Percentiles rank a stretch among this genome's conserved stretches.
Evolutionary conservation across 2,329 filamentous ascomycete genomes (phyloP).

Genomic region (Phoma sp.): DNA sequence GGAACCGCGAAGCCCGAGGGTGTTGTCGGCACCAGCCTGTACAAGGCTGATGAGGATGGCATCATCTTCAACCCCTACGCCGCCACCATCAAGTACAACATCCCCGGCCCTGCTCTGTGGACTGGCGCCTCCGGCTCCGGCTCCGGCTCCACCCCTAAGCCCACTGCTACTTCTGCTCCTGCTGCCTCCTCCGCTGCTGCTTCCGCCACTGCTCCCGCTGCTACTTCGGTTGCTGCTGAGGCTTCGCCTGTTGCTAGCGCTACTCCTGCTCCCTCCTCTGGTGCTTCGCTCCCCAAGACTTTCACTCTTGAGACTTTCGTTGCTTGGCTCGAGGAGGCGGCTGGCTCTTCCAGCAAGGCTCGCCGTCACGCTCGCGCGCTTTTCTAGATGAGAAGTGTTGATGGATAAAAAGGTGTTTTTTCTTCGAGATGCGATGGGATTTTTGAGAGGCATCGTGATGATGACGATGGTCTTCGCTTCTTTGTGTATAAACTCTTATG

Average conservation of each 20-base stretch:
- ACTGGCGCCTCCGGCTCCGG: conserved; percentile 25
- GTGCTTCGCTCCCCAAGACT: conserved; percentile 30
- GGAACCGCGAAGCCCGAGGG: conserved; percentile 55
- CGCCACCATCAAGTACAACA: conserved; percentile 44
- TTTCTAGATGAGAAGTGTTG: conserved; percentile 9
- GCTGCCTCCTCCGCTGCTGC: conserved; percentile 18
- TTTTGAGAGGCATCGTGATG: no score
- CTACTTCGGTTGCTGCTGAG: conserved; percentile 12
- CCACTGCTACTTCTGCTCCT: conserved; percentile 15
- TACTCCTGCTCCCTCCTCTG: conserved; percentile 21
- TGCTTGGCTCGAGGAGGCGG: conserved; percentile 39
- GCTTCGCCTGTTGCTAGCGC: conserved; percentile 11
- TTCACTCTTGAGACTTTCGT: conserved; percentile 46
- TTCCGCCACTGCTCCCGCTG: conserved; percentile 7
- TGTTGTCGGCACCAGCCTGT: conserved; percentile 58
- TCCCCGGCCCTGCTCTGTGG: conserved; percentile 53
- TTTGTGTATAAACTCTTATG: no score
- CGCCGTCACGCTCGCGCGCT: conserved; percentile 39
- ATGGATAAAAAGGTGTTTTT: neutral
- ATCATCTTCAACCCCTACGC: conserved; percentile 53
- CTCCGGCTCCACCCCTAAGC: conserved; percentile 1
- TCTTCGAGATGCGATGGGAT: no score
- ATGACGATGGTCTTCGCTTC: no score
- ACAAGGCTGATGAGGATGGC: conserved; percentile 48
- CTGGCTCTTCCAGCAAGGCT: conserved; percentile 16